phyloP scores from a whole-genome alignment of 1,284 basidiomycete species.

The Abortiporus biennis region DNA sequence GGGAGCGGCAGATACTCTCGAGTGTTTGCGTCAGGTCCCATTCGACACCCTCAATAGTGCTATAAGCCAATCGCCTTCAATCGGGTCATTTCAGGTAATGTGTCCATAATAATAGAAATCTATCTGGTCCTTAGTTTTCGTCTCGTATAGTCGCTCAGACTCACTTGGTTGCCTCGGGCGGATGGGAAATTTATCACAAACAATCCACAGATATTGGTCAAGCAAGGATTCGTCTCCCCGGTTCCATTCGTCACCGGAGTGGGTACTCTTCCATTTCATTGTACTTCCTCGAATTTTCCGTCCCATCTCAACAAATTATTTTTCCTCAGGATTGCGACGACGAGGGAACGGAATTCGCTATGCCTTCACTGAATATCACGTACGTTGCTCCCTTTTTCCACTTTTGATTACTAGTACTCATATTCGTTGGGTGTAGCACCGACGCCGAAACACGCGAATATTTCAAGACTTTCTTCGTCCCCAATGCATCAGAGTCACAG shows the following conservation, averaged over 20 bases:
- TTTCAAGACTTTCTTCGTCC: conserved; percentile 22
- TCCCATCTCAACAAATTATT: conserved; percentile 6
- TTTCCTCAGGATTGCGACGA: conserved; percentile 22
- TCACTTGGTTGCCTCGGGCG: conserved; percentile 28
- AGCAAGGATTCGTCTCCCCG: conserved; percentile 22
- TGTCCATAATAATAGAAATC: not conserved
- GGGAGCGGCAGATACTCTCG: conserved; percentile 26
- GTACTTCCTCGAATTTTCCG: not conserved
- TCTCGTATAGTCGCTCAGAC: conserved; percentile 12
- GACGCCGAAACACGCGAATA: conserved; percentile 30
- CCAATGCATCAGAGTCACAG: conserved; percentile 12
- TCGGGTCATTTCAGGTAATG: conserved; percentile 23
- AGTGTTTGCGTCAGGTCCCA: conserved; percentile 31
- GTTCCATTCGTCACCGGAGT: conserved; percentile 26
- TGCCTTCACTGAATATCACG: conserved; percentile 21
- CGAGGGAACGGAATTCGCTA: conserved; percentile 26
- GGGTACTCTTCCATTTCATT: not conserved
- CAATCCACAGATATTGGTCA: conserved; percentile 19
- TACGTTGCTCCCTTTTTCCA: conserved; percentile 8
- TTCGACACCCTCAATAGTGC: conserved; percentile 22
- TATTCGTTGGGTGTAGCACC: conserved; percentile 41
- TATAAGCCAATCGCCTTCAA: conserved; percentile 19
- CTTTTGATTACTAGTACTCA: conserved; percentile 17
- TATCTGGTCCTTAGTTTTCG: not conserved
- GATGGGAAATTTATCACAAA: conserved; percentile 30